Conservation (phyloP, 2,329 filamentous ascomycete species). For the Colletotrichum theobromicola region DNA sequence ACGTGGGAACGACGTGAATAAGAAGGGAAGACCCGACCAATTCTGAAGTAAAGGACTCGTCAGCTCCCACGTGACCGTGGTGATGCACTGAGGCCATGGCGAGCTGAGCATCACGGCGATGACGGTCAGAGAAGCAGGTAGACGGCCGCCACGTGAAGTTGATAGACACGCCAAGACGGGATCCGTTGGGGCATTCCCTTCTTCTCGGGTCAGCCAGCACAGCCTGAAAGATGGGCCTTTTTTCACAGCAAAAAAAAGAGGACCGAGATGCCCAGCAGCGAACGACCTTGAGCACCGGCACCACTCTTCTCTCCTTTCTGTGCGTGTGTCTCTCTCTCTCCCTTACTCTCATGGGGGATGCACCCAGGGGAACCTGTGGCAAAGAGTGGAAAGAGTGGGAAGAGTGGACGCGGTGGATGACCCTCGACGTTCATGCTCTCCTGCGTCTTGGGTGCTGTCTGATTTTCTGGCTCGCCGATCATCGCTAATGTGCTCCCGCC, state of each 20-base stretch:
- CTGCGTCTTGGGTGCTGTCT: background rate
- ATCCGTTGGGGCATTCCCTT: background rate
- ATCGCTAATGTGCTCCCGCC: background rate
- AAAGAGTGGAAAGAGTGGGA: background rate
- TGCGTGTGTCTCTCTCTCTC: background rate
- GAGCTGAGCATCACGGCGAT: background rate
- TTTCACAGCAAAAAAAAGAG: background rate
- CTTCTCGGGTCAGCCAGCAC: background rate
- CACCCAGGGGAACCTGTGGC: background rate
- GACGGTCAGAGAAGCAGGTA: background rate
- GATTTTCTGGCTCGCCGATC: constrained; percentile 18
- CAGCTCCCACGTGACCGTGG: background rate
- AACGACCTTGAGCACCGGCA: background rate
- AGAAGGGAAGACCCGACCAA: constrained; percentile 10
- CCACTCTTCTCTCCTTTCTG: background rate
- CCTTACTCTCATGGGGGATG: background rate
- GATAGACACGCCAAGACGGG: constrained; percentile 13
- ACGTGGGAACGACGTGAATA: background rate
- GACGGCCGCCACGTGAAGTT: background rate
- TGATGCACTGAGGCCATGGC: background rate
- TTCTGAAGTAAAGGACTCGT: constrained; percentile 13
- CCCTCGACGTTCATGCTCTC: background rate
- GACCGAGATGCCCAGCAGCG: background rate
- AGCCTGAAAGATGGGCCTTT: background rate
- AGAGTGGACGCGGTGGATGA: background rate